Evolutionary conservation across 139 green algal genomes (phyloP).

Genomic region (Tetradesmus lagerheimii): DNA sequence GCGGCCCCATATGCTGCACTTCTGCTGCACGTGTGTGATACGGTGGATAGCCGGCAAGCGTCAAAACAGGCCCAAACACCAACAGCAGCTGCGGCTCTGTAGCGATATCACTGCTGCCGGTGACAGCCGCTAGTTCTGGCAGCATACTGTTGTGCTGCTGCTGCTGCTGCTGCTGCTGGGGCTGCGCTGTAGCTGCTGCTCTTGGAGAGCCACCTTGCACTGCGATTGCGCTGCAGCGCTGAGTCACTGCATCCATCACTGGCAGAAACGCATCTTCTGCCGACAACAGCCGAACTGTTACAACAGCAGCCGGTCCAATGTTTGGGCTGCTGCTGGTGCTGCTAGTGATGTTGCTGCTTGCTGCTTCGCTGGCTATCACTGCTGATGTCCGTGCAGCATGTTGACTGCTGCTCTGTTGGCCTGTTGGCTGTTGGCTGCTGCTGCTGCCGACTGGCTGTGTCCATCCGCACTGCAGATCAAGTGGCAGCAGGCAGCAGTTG

Average conservation of each 20-base stretch:
- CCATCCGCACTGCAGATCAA: background rate
- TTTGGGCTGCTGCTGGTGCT: constrained; percentile 17
- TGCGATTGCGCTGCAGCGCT: background rate
- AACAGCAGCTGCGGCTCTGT: constrained; percentile 50
- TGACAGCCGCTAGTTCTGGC: background rate
- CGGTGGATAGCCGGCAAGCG: constrained; percentile 52
- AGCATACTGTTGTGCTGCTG: constrained; percentile 22
- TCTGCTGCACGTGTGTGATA: constrained; percentile 49
- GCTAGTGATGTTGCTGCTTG: background rate
- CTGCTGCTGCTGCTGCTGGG: constrained; percentile 19
- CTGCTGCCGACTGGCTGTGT: background rate
- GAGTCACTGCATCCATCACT: background rate
- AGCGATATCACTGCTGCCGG: background rate
- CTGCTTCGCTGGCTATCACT: background rate
- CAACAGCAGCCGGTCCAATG: background rate
- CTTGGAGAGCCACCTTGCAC: background rate
- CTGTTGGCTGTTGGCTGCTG: background rate
- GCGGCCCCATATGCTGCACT: constrained; percentile 40
- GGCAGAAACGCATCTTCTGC: constrained; percentile 26
- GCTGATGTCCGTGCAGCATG: background rate
- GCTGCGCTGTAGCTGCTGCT: background rate
- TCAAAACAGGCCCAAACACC: constrained; percentile 48
- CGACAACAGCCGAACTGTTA: constrained; percentile 26
- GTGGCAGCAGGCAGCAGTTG: too few relatives aligned
- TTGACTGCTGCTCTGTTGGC: background rate